These are phyloP conservation scores for Plasmodium fragile DNA, from an alignment of 169 alveolate species.

Conservation along the genomic window DNA sequence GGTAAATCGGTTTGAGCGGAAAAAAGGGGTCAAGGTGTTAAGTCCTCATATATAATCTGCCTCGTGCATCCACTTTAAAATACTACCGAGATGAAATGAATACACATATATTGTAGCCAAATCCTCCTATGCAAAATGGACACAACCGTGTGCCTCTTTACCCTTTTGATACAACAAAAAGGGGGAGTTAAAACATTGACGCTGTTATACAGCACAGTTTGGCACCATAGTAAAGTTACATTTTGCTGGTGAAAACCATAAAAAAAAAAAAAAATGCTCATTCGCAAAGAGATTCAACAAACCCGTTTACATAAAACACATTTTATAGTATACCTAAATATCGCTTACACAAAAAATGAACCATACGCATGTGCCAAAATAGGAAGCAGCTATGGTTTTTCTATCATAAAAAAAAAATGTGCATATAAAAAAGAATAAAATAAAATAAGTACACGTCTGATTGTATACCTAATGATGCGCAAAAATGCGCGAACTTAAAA, in stretches of 20 bases:
- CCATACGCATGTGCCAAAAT: background rate
- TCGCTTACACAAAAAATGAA: background rate
- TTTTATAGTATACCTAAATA: background rate
- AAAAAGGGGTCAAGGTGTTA: background rate
- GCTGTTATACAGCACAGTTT: background rate
- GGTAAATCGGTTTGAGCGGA: background rate
- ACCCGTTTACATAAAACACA: background rate
- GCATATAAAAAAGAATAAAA: background rate
- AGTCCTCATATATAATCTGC: background rate
- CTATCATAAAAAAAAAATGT: background rate
- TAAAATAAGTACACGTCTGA: background rate
- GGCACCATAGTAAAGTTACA: background rate
- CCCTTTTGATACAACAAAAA: background rate
- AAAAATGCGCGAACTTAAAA: background rate
- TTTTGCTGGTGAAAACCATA: background rate
- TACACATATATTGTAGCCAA: background rate
- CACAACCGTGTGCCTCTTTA: background rate
- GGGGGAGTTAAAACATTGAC: background rate
- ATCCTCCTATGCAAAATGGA: background rate
- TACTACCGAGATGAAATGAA: background rate
- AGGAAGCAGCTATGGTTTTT: background rate
- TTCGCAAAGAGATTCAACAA: background rate
- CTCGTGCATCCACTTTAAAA: background rate
- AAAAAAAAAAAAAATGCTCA: background rate
- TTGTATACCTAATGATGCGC: background rate